A percentile compares a stretch with the other conserved stretches of the same genome.
Evolutionary conservation across 495 filamentous ascomycete species (phyloP).

Genomic region (Aspergillus carlsbadensis): DNA sequence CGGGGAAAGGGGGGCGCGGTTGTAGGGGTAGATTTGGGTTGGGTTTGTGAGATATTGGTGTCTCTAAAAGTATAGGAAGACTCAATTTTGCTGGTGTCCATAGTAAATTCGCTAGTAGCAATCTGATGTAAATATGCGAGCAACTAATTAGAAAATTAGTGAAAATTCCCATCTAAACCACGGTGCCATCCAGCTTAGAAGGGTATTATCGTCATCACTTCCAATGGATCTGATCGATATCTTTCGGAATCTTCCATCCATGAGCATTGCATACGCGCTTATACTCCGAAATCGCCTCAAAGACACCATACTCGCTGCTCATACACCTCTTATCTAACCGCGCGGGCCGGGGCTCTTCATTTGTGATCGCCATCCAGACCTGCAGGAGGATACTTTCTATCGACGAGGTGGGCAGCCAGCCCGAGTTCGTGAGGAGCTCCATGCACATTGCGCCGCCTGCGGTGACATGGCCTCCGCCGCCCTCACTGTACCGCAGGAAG

Average conservation of each 20-base stretch:
- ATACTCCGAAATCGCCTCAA: slow-evolving; percentile 74
- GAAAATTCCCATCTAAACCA: no score
- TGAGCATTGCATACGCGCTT: slow-evolving; percentile 63
- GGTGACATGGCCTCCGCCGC: slow-evolving; percentile 89
- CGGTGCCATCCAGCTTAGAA: neutral
- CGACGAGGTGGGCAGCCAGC: slow-evolving; percentile 71
- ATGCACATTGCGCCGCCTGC: slow-evolving; percentile 87
- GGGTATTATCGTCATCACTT: slow-evolving; percentile 13
- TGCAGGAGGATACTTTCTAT: slow-evolving; percentile 84
- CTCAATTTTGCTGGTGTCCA: no score
- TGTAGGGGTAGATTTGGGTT: no score
- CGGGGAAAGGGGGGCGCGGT: slow-evolving; percentile 36
- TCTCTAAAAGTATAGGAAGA: no score
- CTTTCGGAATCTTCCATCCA: slow-evolving; percentile 48
- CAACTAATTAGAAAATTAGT: no score
- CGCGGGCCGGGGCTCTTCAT: slow-evolving; percentile 67
- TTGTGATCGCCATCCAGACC: slow-evolving; percentile 75
- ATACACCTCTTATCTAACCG: slow-evolving; percentile 43
- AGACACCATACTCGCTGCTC: slow-evolving; percentile 58
- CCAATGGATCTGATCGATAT: slow-evolving; percentile 22
- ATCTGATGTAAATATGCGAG: no score
- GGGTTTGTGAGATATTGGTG: no score
- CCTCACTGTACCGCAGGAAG: slow-evolving; percentile 65
- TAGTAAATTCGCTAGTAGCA: no score
- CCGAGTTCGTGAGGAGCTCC: slow-evolving; percentile 82